Evolutionary conservation across 2,329 filamentous ascomycete species (phyloP), one percentile per base, ranked within the genome.

Genomic region (Aspergillus aculeatinus): DNA sequence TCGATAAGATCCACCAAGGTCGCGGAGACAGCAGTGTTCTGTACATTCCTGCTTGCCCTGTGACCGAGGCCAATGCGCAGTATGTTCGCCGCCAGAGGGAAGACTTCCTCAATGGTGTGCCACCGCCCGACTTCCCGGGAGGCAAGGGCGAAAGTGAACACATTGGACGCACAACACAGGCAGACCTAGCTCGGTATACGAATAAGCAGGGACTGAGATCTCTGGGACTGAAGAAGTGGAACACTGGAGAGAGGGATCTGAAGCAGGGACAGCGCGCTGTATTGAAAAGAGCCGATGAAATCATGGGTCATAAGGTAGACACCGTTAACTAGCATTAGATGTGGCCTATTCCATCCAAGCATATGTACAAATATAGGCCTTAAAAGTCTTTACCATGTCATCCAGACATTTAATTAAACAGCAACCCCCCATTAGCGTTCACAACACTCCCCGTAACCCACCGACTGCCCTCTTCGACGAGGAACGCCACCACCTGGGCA

Each of bases 371-470:
- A 3, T 6, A 44, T n/a, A 44, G 39, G 7, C 14, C 2, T 9
- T 1, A 9, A 44, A 2, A 5, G 19, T 12, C 16, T 7, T 7
- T 19, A 19, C 16, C 2, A 19, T 44, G 6, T 44, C 14, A 19
- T 44, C 39, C 11, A 10, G 7, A 10, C 33, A 7, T 3, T 56
- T 29, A 63, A 29, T 50, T 59, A 59, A 62, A 67, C 1, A 67
- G 16, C 49, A 67, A 59, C 6, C 63, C 62, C 4, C 66, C 65
- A 57, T 68, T 67, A 1, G 66, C 66, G 51, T 61, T 65, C 11
- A 69, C 58, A 21, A 67, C 62, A 63, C 64, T 61, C 23, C 67
- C 67, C 5, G 63, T 69, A 50, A 64, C 60, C 67, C 66, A 68
- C 21, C 65, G 42, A 33, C 61, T 60, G 12, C 57, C 54, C 42